Conservation (phyloP, 1,139 yeast species). For the Debaryomyces robertsiae region DNA sequence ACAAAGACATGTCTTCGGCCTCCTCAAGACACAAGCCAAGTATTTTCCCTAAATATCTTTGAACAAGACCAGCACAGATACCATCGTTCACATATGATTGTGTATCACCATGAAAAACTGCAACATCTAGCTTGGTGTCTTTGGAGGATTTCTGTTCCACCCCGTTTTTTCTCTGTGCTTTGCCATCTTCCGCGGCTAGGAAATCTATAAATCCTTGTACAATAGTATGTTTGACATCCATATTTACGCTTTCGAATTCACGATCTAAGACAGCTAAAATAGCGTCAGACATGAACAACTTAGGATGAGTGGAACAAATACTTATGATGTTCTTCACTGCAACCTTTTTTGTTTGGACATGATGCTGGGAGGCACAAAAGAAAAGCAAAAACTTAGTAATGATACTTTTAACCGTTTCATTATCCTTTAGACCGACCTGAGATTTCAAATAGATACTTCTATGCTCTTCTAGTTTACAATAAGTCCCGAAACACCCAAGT, state of each 20-base stretch:
- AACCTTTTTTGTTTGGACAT: constrained; percentile 40
- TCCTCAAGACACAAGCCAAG: constrained; percentile 51
- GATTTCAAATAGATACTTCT: constrained; percentile 43
- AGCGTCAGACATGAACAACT: constrained; percentile 57
- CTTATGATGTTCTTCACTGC: constrained; percentile 59
- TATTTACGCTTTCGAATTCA: constrained; percentile 39
- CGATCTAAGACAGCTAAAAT: constrained; percentile 56
- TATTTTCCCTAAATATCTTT: constrained; percentile 56
- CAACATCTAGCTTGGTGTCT: constrained; percentile 41
- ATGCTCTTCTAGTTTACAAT: constrained; percentile 57
- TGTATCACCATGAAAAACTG: constrained; percentile 55
- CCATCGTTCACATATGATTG: constrained; percentile 59
- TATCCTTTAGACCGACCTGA: constrained; percentile 44
- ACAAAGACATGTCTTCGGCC: constrained; percentile 43
- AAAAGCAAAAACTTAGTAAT: constrained; percentile 57
- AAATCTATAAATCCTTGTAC: constrained; percentile 59
- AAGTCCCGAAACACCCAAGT: constrained; percentile 69
- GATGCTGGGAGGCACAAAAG: constrained; percentile 41
- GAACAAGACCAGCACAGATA: constrained; percentile 70
- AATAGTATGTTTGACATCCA: constrained; percentile 47
- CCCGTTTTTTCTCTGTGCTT: constrained; percentile 40
- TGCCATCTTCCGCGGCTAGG: constrained; percentile 53
- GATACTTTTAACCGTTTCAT: constrained; percentile 57
- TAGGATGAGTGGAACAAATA: constrained; percentile 63
- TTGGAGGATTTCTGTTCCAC: constrained; percentile 32